Evolutionary conservation across 2,329 filamentous ascomycete genomes (phyloP).

Genomic region (Zasmidium angulare): DNA sequence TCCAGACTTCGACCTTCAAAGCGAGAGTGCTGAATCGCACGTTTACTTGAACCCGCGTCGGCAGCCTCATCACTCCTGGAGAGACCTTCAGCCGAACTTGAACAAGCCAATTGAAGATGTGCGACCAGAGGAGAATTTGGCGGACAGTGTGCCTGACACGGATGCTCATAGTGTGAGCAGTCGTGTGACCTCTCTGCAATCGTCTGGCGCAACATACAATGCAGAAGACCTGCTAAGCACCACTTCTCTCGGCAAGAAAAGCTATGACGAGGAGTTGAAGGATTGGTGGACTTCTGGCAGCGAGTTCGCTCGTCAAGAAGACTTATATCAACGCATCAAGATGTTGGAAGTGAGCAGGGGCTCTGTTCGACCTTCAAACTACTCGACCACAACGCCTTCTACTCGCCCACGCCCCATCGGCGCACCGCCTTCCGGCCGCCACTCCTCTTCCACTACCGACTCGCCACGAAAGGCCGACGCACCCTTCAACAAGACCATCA

Average conservation of each 20-base stretch:
- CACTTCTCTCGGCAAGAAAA: conserved; percentile 3
- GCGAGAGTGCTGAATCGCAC: background rate
- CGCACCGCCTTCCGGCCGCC: conserved; percentile 3
- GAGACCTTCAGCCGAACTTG: background rate
- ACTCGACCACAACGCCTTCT: background rate
- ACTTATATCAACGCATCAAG: conserved; percentile 28
- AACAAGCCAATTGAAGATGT: background rate
- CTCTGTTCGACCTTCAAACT: background rate
- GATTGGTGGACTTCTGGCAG: conserved; percentile 42
- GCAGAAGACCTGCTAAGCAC: background rate
- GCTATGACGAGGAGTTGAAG: conserved; percentile 38
- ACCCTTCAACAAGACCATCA: conserved; percentile 20
- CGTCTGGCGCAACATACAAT: background rate
- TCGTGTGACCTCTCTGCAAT: too few relatives aligned
- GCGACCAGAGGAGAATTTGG: conserved; percentile 5
- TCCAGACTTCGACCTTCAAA: background rate
- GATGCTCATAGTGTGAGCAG: background rate
- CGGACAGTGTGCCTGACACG: conserved; percentile 10
- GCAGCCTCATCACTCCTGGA: background rate
- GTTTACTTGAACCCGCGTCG: background rate
- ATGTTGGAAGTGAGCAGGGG: background rate
- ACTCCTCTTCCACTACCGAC: background rate
- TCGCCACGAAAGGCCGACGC: conserved; percentile 11
- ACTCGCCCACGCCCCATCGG: conserved; percentile 5
- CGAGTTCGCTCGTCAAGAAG: conserved; percentile 34